Conservation (phyloP, 345 rosid species). For the Populus tremula region DNA sequence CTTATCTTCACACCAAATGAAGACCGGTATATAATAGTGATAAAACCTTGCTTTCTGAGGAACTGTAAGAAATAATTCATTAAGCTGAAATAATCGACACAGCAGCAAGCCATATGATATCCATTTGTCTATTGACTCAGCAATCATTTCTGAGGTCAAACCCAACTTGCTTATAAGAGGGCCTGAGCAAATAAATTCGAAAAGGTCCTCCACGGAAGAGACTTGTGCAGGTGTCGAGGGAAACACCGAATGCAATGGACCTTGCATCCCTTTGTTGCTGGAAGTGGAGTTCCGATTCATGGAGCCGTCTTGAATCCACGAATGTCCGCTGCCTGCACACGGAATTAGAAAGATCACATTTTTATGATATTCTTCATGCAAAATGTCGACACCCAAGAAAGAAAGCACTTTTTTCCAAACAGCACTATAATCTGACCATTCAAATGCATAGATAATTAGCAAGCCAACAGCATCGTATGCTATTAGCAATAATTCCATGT, state of each 20-base stretch:
- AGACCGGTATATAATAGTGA: slow-evolving; percentile 92
- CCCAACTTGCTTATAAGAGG: slow-evolving; percentile 70
- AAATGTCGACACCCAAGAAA: neutral
- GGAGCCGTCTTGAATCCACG: slow-evolving; percentile 57
- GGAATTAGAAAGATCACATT: neutral
- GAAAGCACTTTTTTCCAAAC: neutral
- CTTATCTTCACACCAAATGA: slow-evolving; percentile 88
- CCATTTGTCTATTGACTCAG: slow-evolving; percentile 79
- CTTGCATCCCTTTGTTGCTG: slow-evolving; percentile 18
- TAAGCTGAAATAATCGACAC: slow-evolving; percentile 64
- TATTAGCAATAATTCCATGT: neutral
- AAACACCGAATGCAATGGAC: slow-evolving; percentile 22
- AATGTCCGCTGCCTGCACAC: slow-evolving; percentile 41
- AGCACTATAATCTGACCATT: neutral
- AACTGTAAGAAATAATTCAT: slow-evolving; percentile 58
- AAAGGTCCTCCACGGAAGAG: slow-evolving; percentile 74
- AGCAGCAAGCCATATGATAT: slow-evolving; percentile 57
- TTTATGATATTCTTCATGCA: neutral
- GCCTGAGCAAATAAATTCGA: slow-evolving; percentile 73
- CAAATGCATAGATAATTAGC: neutral
- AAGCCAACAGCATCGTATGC: neutral
- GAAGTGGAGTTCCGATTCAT: slow-evolving; percentile 22
- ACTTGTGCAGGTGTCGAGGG: slow-evolving; percentile 45
- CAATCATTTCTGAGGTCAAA: slow-evolving; percentile 56
- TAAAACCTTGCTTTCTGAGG: slow-evolving; percentile 78